Base-by-base conservation (phyloP, 495 filamentous ascomycete genomes). In the Podospora tetraspora region DNA sequence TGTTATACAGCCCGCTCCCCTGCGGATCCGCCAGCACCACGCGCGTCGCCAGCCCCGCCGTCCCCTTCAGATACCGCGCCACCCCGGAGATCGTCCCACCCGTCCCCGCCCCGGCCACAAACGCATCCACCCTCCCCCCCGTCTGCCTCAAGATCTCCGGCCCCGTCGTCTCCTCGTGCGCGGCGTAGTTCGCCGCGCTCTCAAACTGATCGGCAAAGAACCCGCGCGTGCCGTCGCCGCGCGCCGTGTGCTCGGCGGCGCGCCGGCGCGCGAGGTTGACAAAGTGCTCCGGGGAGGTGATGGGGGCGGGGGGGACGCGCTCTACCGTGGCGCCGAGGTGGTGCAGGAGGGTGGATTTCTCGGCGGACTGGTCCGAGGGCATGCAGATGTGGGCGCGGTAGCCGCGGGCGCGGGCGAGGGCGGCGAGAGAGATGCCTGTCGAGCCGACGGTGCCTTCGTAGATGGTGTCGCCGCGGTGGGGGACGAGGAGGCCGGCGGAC, bases 191-290 rank as follows among this genome's bases (percentile, higher is more conserved):
- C 11, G 90, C 89, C 59, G 84, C 79, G 63, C 89, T 94, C 79
- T 99, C 95, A 78, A 99, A 99, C 75, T 99, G 95, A 76, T 99
- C 91, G 0, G 93, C 93, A 78, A 99, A 99, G 79, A 94, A 95
- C 16, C 95, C 95, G 23, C 79, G 76, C 75, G 80, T 81, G 11
- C 68, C 73, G 63, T 81, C 79, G 10, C 69, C 66, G 7, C 74
- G 76, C 0, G 75, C 73, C 0, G 89, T 84, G 74, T 97, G 95
- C 60, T 90, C 85, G 56, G 76, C 75, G 0, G 95, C 93, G 57
- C 92, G 87, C 24, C 81, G 81, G n/a, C 93, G 88, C 9, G 95
- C 96, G 1, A 91, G 83, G 79, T 99, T 99, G 73, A 99, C 95
- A 76, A 96, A 99, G 77, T 98, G 96, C 59, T 90, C 85, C 37